Base-by-base conservation (phyloP, 345 rosid genomes). In the Acer yangbiense region DNA sequence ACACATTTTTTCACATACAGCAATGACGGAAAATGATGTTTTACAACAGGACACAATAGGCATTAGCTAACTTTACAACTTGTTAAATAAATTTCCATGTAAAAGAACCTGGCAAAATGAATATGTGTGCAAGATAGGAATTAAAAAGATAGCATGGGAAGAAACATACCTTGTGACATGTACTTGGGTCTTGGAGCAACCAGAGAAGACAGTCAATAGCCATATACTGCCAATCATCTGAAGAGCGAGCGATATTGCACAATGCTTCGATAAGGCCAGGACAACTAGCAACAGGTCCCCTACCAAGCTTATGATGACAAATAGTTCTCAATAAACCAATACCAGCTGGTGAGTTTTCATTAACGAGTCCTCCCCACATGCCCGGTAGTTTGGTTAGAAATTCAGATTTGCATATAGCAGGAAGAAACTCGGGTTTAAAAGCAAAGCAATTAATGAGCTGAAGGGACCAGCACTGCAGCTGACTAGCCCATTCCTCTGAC, bases 331-430 rank as follows among this genome's bases (percentile, higher is more conserved):
- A 82, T 65, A 97, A 80, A 82, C 98, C 99, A 73, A 97, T 97
- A 76, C 99, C 99, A 80, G 98, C 99, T 0, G 99, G 99, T 0
- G 99, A 97, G 76, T 97, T 97, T 83, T 97, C 99, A 74, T 94
- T 97, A 18, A 94, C 98, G 66, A 97, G 98, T 69, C 98, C 99
- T n/a, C 98, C 99, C 98, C 99, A 97, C 98, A 97, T 93, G 76
- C 93, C 97, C 0, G 99, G 97, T 71, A 97, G 86, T 81, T 89
- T 96, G 39, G 84, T 87, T n/a, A 97, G 81, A 85, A 97, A 97
- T 82, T 97, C 99, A 18, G 95, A 90, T 78, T 89, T 97, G 84
- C 98, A 93, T 68, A 97, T 82, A 63, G 91, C 82, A 11, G 97
- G 93, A 85, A 97, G 97, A 90, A 97, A 94, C 86, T 97, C 98